These are phyloP conservation scores for Pachysolen tannophilus DNA, from an alignment of 805 yeast species.

Conservation along the genomic window DNA sequence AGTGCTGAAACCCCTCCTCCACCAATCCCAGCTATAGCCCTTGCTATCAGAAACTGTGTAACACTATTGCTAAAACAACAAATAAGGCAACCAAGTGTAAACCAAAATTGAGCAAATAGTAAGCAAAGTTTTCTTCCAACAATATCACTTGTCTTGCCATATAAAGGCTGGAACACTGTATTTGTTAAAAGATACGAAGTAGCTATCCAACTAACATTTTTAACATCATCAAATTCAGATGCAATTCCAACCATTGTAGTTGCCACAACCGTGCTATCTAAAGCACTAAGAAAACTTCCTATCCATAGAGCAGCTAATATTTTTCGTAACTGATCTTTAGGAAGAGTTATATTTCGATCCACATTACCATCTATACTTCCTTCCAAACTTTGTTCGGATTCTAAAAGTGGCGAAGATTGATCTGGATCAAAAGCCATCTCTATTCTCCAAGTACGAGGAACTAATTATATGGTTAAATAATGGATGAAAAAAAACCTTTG, in stretches of 20 bases:
- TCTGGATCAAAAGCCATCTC: too few species aligned
- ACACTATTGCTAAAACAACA: conserved; percentile 34
- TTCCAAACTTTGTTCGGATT: too few species aligned
- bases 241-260: conserved; percentile 53
- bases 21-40: conserved; percentile 54
- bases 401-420: too few species aligned
- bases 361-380: too few species aligned
- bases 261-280: conserved; percentile 55
- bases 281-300: conserved; percentile 42
- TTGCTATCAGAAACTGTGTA: conserved; percentile 35
- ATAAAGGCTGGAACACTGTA: conserved; percentile 68
- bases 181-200: conserved; percentile 61
- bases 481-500: too few species aligned
- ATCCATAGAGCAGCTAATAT: conserved; percentile 36
- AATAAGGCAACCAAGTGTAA: conserved; percentile 35
- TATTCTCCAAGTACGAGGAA: too few species aligned
- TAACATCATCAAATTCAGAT: conserved; percentile 45
- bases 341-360: too few species aligned
- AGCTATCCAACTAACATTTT: conserved; percentile 60
- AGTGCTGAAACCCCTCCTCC: conserved; percentile 48
- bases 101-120: conserved; percentile 33
- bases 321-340: too few species aligned
- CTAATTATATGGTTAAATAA: too few species aligned
- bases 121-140: conserved; percentile 43
- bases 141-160: conserved; percentile 64